These are phyloP conservation scores for Amesomyces nigricolor DNA, from an alignment of 2,329 filamentous ascomycete species.

Conservation along the genomic window DNA sequence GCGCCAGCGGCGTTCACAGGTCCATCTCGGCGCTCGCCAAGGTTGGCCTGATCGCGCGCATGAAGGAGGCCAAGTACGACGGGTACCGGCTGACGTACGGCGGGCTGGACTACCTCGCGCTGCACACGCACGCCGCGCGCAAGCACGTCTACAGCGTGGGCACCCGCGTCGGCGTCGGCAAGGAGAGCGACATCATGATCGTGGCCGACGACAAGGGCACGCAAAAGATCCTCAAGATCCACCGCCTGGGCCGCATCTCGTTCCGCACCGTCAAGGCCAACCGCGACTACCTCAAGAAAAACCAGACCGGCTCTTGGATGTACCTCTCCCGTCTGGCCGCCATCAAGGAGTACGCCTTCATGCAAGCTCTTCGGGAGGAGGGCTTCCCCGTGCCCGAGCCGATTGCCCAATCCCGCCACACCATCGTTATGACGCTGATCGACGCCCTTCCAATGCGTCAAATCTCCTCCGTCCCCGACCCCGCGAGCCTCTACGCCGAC, in stretches of 20 bases:
- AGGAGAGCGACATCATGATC: conserved; percentile 95
- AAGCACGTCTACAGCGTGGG: conserved; percentile 86
- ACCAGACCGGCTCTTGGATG: conserved; percentile 81
- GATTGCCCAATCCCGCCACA: conserved; percentile 84
- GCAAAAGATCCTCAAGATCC: conserved; percentile 88
- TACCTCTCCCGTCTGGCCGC: conserved; percentile 91
- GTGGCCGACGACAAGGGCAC: conserved; percentile 73
- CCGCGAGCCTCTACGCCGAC: conserved; percentile 82
- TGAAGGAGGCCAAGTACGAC: conserved; percentile 96
- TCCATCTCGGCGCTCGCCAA: conserved; percentile 91
- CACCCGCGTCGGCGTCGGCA: conserved; percentile 90
- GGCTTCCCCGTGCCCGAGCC: conserved; percentile 88
- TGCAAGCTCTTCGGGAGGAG: conserved; percentile 76
- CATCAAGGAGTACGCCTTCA: conserved; percentile 90
- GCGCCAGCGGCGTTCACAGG: conserved; percentile 71
- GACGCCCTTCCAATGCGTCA: conserved; percentile 90
- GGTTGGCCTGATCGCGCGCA: conserved; percentile 79
- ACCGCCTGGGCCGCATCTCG: conserved; percentile 89
- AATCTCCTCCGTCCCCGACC: conserved; percentile 76
- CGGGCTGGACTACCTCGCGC: conserved; percentile 92
- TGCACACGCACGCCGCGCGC: conserved; percentile 79
- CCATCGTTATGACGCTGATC: conserved; percentile 90
- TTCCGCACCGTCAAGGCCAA: conserved; percentile 96
- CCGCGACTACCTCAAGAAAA: conserved; percentile 86
- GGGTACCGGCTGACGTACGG: conserved; percentile 96